Conservation (phyloP, 179 eudicot species). For the Silene vulgaris region DNA sequence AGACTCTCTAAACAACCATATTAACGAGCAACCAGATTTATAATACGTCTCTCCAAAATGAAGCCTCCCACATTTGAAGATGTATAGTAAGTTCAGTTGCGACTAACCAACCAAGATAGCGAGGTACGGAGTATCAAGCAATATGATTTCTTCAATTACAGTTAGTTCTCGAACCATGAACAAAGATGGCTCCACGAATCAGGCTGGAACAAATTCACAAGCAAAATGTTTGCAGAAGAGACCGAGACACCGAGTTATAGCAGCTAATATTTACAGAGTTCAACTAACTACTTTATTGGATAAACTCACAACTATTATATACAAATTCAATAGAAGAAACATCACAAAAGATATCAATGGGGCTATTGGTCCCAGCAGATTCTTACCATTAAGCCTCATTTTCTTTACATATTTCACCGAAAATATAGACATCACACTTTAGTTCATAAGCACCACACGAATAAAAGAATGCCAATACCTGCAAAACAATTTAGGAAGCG, state of each 20-base stretch:
- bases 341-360: slow-evolving; percentile 23
- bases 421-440: slow-evolving; percentile 13
- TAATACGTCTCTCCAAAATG: no score
- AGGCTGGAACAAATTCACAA: slow-evolving; percentile 11
- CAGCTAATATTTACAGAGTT: slow-evolving; percentile 30
- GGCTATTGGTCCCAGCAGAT: slow-evolving; percentile 4
- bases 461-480: slow-evolving; percentile 41
- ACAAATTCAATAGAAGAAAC: slow-evolving; percentile 26
- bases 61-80: no score
- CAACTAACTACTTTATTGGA: slow-evolving; percentile 17
- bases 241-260: slow-evolving; percentile 6
- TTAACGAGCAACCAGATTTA: no score
- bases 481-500: slow-evolving; percentile 6
- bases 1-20: no score
- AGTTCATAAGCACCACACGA: slow-evolving; percentile 27
- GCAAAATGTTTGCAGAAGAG: slow-evolving; percentile 19
- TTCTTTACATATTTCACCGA: slow-evolving; percentile 26
- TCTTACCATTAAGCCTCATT: slow-evolving; percentile 19
- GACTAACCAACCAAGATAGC: not conserved
- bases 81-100: no score
- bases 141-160: not conserved
- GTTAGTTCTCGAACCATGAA: slow-evolving; percentile 9
- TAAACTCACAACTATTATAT: slow-evolving; percentile 22
- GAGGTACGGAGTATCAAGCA: not conserved
- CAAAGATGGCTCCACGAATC: slow-evolving; percentile 16